These are phyloP conservation scores for Phaeosphaeria sp. DNA, from an alignment of 2,329 filamentous ascomycete species.

Conservation along the genomic window DNA sequence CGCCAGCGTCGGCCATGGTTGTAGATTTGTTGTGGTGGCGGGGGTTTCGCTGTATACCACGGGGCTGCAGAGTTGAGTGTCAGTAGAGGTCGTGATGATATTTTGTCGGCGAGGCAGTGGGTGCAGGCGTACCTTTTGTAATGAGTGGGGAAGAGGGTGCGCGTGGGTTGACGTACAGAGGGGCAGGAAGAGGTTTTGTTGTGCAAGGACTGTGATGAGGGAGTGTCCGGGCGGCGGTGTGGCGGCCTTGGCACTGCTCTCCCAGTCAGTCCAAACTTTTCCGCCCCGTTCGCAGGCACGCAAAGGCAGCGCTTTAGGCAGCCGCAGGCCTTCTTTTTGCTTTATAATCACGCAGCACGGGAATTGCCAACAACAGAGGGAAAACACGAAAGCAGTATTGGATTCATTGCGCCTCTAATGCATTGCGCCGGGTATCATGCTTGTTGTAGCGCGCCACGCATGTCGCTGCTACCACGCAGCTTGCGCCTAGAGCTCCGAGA, in stretches of 20 bases:
- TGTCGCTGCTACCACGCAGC: constrained; percentile 19
- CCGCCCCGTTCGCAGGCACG: constrained; percentile 20
- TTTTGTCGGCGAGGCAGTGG: constrained; percentile 14
- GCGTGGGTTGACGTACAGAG: constrained; percentile 33
- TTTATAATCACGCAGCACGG: constrained; percentile 18
- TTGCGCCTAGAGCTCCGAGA: neutral
- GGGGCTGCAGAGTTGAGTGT: constrained; percentile 26
- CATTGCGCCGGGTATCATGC: constrained; percentile 47
- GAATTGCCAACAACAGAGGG: neutral
- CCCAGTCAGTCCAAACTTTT: constrained; percentile 17
- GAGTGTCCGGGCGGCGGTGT: constrained; percentile 40
- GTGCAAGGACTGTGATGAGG: constrained; percentile 26
- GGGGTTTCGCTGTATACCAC: constrained; percentile 37
- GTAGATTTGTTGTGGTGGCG: constrained; percentile 35
- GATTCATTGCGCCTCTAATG: constrained; percentile 9
- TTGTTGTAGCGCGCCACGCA: constrained; percentile 44
- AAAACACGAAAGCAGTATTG: neutral
- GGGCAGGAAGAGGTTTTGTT: constrained; percentile 46
- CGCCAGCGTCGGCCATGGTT: constrained; percentile 63
- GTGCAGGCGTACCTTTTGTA: constrained; percentile 32
- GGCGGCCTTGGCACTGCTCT: constrained; percentile 24
- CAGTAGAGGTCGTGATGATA: constrained; percentile 21
- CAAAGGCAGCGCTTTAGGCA: constrained; percentile 31
- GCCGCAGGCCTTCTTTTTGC: constrained; percentile 22
- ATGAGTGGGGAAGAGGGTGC: constrained; percentile 37